Conservation (phyloP, 2,329 filamentous ascomycete genomes). For the Colletotrichum godetiae region DNA sequence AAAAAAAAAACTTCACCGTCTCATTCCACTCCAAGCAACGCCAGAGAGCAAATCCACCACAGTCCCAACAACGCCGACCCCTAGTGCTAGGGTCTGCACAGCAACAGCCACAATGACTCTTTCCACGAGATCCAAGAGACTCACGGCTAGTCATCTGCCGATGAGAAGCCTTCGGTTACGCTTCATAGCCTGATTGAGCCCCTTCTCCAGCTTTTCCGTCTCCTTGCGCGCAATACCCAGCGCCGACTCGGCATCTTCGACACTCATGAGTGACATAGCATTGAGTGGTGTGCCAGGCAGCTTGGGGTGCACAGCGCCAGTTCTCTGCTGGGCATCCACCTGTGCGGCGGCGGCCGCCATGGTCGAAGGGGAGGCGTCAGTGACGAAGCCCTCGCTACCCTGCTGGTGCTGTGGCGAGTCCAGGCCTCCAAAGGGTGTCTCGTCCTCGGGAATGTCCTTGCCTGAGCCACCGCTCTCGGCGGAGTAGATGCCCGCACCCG, state of each 20-base stretch:
- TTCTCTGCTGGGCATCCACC: slow-evolving; percentile 20
- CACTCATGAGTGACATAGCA: slow-evolving; percentile 67
- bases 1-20: background rate
- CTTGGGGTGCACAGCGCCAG: slow-evolving; percentile 17
- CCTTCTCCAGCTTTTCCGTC: slow-evolving; percentile 72
- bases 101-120: slow-evolving; percentile 34
- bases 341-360: slow-evolving; percentile 16
- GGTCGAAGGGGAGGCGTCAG: slow-evolving; percentile 10
- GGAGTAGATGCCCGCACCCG: slow-evolving; percentile 56
- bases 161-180: slow-evolving; percentile 67
- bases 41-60: slow-evolving; percentile 33
- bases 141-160: slow-evolving; percentile 36
- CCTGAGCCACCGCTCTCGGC: slow-evolving; percentile 35
- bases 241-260: slow-evolving; percentile 72
- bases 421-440: slow-evolving; percentile 37
- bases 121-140: slow-evolving; percentile 16
- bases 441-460: slow-evolving; percentile 37
- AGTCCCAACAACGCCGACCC: slow-evolving; percentile 34
- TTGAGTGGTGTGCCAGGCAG: slow-evolving; percentile 47
- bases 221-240: slow-evolving; percentile 65
- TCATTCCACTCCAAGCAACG: background rate
- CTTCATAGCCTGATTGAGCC: slow-evolving; percentile 68
- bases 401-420: slow-evolving; percentile 29
- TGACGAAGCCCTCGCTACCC: slow-evolving; percentile 9
- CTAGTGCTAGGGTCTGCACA: slow-evolving; percentile 36